Evolutionary conservation across 1,284 basidiomycete genomes (phyloP).

Genomic region (Thecaphora thlaspeos): DNA sequence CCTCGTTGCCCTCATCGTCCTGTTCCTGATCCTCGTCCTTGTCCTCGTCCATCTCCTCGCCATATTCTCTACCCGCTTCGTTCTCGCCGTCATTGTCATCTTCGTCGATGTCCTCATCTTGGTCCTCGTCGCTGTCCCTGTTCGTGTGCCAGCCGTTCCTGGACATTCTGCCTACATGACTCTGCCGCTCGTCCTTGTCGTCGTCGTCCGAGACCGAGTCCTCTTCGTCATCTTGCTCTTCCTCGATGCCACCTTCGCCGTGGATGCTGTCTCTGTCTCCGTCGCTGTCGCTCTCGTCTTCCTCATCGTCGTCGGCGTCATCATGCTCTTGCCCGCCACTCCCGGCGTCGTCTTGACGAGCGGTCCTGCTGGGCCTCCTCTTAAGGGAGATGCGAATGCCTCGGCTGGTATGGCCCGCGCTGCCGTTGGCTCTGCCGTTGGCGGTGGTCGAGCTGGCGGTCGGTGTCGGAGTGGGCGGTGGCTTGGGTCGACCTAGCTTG

Average conservation of each 20-base stretch:
- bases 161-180: conserved; percentile 2
- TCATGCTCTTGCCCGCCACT: conserved; percentile 5
- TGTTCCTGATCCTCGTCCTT: conserved; percentile 1
- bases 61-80: conserved; percentile 4
- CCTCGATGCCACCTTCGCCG: conserved; percentile 2
- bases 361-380: conserved; percentile 14
- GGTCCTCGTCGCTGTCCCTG: conserved; percentile 1
- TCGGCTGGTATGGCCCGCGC: too few species aligned
- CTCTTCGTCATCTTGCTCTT: conserved; percentile 6
- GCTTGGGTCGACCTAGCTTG: conserved; percentile 25
- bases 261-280: background rate
- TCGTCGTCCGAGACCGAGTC: conserved; percentile 5
- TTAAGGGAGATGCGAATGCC: conserved; percentile 32
- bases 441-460: conserved; percentile 12
- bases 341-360: conserved; percentile 10
- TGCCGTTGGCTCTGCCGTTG: conserved; percentile 3
- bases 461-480: conserved; percentile 5
- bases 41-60: conserved; percentile 2
- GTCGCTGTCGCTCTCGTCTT: conserved; percentile 3
- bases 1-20: background rate
- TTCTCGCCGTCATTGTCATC: conserved; percentile 6
- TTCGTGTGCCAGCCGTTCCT: conserved; percentile 3
- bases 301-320: conserved; percentile 8
- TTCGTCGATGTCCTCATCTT: conserved; percentile 7
- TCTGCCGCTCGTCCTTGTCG: conserved; percentile 1